Base-by-base conservation (phyloP, 2,329 filamentous ascomycete species). In the Juglanconis juglandina region DNA sequence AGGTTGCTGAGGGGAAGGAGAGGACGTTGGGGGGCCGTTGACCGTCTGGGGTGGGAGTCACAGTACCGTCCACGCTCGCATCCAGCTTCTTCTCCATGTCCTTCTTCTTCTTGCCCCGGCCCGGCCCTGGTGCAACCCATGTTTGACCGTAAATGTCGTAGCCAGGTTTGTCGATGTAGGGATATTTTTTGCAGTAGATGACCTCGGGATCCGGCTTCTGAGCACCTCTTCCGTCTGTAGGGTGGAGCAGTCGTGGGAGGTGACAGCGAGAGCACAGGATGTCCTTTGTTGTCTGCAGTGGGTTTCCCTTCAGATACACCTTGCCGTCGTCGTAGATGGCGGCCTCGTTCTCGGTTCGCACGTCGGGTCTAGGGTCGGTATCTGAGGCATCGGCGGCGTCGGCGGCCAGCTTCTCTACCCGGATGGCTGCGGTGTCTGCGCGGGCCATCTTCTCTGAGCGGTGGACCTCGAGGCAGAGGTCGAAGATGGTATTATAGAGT, bases 121-220 rank as follows among this genome's bases (percentile, higher is more conserved):
- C 86, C 30, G 87, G 86, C 0, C 84, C 84, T 30, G 88, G 87
- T 17, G 86, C 87, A 13, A 90, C 87, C 82, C 90, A 93, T 34
- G 88, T 90, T 73, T 92, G 91, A 54, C 89, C 90, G 73, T 92
- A 92, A 65, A 93, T 91, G 73, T 94, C 90, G 75, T 87, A 89
- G 62, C 89, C 89, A 2, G 86, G 80, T 71, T 90, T 87, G 66
- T 90, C 85, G 63, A 91, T 89, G 78, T 89, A 93, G 0, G 90
- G 89, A 63, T 89, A 86, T 65, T 87, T 87, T 74, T 90, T 91
- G 81, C 90, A 94, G 79, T 92, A 93, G 66, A 88, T 85, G 66
- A 87, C 78, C 65, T 81, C 79, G 0, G 89, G 89, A 60, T 88
- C 85, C 48, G 87, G 87, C 69, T 85, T 86, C 68, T 76, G 77